phyloP scores from a whole-genome alignment of 768 basidiomycete species.

The Pulveroboletus sp. region DNA sequence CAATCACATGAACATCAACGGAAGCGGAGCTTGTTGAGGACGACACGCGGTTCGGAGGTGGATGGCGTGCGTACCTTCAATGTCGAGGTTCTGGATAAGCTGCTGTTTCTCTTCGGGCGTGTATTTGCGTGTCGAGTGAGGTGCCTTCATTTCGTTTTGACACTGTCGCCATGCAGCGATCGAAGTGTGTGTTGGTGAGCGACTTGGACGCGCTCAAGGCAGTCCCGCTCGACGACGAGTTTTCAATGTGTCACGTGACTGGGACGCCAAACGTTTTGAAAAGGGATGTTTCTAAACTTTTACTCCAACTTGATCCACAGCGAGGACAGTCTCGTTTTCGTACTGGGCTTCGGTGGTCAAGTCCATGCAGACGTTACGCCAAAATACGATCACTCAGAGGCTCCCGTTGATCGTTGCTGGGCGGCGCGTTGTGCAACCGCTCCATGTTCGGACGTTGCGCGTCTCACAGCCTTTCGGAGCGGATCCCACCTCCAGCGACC shows the following conservation, averaged over 20 bases:
- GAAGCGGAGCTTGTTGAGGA: not conserved
- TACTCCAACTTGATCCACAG: too few relatives aligned
- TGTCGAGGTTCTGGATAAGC: constrained; percentile 70
- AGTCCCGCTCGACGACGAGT: too few relatives aligned
- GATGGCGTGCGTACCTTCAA: constrained; percentile 53
- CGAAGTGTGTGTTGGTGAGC: not conserved
- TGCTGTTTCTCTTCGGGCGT: constrained; percentile 70
- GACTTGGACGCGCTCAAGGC: not conserved
- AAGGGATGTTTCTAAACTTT: too few relatives aligned
- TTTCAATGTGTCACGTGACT: too few relatives aligned
- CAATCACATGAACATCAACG: too few relatives aligned
- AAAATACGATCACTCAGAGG: constrained; percentile 4
- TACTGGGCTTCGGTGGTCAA: not conserved
- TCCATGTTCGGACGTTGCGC: constrained; percentile 7
- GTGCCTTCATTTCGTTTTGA: constrained; percentile 16
- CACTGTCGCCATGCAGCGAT: not conserved
- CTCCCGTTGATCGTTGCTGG: constrained; percentile 13
- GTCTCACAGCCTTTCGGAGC: not conserved
- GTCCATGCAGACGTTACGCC: constrained; percentile 7
- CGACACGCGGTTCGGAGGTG: not conserved
- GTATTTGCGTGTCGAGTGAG: constrained; percentile 33
- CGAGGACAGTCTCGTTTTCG: not conserved
- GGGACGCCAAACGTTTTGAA: too few relatives aligned
- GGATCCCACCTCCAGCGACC: not conserved
- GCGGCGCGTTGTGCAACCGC: constrained; percentile 16